Evolutionary conservation across 2,329 filamentous ascomycete species (phyloP).

Genomic region (Aspergillus fijiensis): DNA sequence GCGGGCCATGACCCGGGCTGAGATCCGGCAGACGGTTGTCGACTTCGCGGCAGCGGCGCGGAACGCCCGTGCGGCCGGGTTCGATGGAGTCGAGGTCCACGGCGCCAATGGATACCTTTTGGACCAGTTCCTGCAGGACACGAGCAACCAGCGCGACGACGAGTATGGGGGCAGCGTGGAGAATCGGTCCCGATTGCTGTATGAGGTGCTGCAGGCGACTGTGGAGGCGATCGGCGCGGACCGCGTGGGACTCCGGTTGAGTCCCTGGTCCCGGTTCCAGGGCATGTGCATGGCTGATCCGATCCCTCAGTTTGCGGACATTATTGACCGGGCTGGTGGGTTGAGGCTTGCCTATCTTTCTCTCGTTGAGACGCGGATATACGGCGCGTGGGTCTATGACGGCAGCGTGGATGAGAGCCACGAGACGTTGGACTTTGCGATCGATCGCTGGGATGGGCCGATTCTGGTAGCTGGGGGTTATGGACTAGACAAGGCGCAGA

Average conservation of each 20-base stretch:
- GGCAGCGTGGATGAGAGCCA: conserved; percentile 44
- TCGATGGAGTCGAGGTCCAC: conserved; percentile 50
- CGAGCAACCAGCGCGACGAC: conserved; percentile 48
- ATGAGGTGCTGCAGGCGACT: conserved; percentile 50
- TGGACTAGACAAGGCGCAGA: conserved; percentile 36
- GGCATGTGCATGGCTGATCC: conserved; percentile 59
- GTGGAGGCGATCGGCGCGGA: conserved; percentile 43
- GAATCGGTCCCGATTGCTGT: conserved; percentile 52
- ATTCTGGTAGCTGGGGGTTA: conserved; percentile 52
- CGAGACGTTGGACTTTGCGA: conserved; percentile 45
- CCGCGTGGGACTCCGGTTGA: conserved; percentile 44
- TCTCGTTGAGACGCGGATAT: background rate
- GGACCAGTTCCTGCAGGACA: conserved; percentile 50
- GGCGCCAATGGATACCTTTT: conserved; percentile 50
- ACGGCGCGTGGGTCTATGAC: background rate
- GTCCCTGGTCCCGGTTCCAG: conserved; percentile 33
- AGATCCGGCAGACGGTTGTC: conserved; percentile 40
- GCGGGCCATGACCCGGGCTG: conserved; percentile 30
- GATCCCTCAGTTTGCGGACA: conserved; percentile 56
- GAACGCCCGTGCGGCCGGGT: conserved; percentile 54
- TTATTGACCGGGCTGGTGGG: background rate
- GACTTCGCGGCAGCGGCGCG: conserved; percentile 45
- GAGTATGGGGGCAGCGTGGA: conserved; percentile 50
- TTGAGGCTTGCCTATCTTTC: conserved; percentile 53
- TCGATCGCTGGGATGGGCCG: conserved; percentile 41